Evolutionary conservation across 2,329 filamentous ascomycete species (phyloP).

Genomic region (Colletotrichum musae): DNA sequence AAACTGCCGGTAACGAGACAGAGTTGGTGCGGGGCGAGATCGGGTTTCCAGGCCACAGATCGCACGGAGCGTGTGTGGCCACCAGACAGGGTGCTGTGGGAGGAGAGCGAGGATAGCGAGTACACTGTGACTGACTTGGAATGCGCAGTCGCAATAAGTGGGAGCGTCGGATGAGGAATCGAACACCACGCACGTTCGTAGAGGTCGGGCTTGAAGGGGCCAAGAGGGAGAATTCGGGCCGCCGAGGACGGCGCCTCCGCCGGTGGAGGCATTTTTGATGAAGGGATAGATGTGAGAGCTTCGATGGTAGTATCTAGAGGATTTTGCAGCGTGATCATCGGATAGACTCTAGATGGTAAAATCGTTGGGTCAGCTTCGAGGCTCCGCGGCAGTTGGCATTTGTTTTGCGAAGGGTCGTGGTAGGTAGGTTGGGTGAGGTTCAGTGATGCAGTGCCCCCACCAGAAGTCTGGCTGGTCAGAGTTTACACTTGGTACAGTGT

Average conservation of each 20-base stretch:
- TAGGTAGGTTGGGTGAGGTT: too few relatives aligned
- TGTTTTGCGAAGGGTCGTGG: too few relatives aligned
- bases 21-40: constrained; percentile 71
- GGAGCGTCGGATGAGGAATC: constrained; percentile 86
- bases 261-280: constrained; percentile 26
- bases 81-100: constrained; percentile 84
- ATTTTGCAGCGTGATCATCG: too few relatives aligned
- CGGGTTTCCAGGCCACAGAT: constrained; percentile 85
- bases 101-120: constrained; percentile 84
- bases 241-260: constrained; percentile 27
- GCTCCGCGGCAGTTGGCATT: too few relatives aligned
- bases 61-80: constrained; percentile 95
- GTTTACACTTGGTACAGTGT: too few relatives aligned
- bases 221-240: constrained; percentile 59
- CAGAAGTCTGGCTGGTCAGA: too few relatives aligned
- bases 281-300: constrained; percentile 7
- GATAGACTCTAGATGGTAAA: too few relatives aligned
- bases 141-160: constrained; percentile 90
- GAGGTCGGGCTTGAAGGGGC: constrained; percentile 69
- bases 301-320: too few relatives aligned
- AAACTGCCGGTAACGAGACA: constrained; percentile 94
- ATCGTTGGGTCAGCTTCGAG: too few relatives aligned
- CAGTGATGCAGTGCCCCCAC: too few relatives aligned
- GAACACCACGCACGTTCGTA: constrained; percentile 87
- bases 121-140: constrained; percentile 91